These are phyloP conservation scores for Solioccasus polychromus DNA, from an alignment of 768 basidiomycete species.

Conservation along the genomic window DNA sequence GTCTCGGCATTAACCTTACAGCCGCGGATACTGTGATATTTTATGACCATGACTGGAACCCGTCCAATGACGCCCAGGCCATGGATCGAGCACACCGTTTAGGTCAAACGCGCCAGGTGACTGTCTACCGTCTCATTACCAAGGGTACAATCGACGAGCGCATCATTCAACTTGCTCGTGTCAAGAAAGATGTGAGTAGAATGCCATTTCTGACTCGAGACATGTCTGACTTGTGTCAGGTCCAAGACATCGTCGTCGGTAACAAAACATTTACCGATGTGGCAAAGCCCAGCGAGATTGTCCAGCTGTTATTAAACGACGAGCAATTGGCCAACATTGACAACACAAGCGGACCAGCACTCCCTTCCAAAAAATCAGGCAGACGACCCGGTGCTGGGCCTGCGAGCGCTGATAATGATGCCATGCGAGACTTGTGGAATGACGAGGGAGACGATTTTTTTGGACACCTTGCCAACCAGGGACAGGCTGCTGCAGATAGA, in stretches of 20 bases:
- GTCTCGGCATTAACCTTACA: conserved; percentile 94
- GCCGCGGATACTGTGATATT: conserved; percentile 45
- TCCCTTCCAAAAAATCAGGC: conserved; percentile 35
- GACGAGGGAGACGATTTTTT: conserved; percentile 89
- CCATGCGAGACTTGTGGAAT: conserved; percentile 71
- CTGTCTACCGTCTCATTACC: conserved; percentile 92
- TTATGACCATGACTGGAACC: conserved; percentile 49
- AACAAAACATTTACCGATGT: conserved; percentile 94
- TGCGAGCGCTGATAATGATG: conserved; percentile 34
- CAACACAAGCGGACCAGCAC: conserved; percentile 37
- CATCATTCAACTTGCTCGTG: conserved; percentile 91
- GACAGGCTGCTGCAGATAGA: conserved; percentile 17
- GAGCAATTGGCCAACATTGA: conserved; percentile 82
- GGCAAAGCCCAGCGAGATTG: conserved; percentile 94
- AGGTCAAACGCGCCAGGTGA: conserved; percentile 95
- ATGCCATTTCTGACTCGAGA: neutral
- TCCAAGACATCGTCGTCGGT: conserved; percentile 99
- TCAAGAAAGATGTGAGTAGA: conserved; percentile 86
- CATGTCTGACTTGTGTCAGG: conserved; percentile 43
- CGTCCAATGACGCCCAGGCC: conserved; percentile 95
- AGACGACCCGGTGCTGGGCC: conserved; percentile 33
- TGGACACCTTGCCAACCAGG: conserved; percentile 47
- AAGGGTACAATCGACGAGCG: conserved; percentile 95
- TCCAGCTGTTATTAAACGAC: conserved; percentile 90
- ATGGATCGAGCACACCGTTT: conserved; percentile 98